Percentiles rank a stretch among this genome's conserved stretches.
These are phyloP conservation scores for Fraxinus excelsior DNA, from an alignment of 257 asterid genomes.

Conservation along the genomic window DNA sequence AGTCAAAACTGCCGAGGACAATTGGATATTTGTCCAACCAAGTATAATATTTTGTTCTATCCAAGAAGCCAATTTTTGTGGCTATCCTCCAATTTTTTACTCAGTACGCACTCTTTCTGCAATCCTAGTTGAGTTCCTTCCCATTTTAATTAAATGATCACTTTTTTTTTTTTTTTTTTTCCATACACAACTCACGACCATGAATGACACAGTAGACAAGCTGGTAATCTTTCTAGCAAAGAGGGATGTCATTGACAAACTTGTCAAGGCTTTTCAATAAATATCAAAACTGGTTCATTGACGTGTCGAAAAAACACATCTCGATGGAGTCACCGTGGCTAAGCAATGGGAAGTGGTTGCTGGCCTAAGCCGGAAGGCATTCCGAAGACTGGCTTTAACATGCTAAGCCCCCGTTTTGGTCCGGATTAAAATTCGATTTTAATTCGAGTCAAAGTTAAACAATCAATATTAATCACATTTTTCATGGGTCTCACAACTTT, in stretches of 20 bases:
- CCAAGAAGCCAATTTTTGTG: conserved; percentile 34
- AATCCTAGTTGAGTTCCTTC: neutral
- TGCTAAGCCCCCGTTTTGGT: too few species aligned
- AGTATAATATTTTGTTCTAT: neutral
- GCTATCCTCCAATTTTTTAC: conserved; percentile 25
- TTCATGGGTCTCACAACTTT: too few species aligned
- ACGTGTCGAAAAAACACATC: conserved; percentile 50
- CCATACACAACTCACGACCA: conserved; percentile 23
- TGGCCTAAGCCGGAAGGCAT: conserved; percentile 88
- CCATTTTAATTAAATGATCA: neutral
- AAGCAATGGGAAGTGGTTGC: conserved; percentile 92
- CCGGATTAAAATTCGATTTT: too few species aligned
- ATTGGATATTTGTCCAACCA: too few species aligned
- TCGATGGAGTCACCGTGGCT: conserved; percentile 59
- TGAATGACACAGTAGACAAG: conserved; percentile 82
- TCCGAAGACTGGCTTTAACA: conserved; percentile 94
- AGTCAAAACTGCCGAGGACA: too few species aligned
- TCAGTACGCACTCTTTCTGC: conserved; percentile 14
- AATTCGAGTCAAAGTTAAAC: too few species aligned
- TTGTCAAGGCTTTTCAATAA: conserved; percentile 84
- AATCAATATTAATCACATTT: too few species aligned
- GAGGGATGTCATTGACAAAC: conserved; percentile 91
- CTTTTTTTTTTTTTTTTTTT: too few species aligned
- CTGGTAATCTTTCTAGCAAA: conserved; percentile 80
- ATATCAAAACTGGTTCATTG: conserved; percentile 77